Conservation (phyloP, 2,329 filamentous ascomycete genomes). For the Elsinoe batatas region DNA sequence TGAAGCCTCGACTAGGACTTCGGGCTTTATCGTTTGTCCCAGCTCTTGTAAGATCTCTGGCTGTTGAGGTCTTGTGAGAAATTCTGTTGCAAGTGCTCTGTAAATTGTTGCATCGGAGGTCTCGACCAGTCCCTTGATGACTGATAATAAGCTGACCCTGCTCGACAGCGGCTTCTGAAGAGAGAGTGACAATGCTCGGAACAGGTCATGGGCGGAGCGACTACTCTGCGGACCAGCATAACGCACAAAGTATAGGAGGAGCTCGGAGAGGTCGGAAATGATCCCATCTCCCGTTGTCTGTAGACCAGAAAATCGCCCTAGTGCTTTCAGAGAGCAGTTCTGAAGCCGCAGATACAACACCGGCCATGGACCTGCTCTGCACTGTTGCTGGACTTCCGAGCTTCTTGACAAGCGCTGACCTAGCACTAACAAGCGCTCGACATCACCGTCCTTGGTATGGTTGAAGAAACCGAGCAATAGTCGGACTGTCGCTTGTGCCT, state of each 20-base stretch:
- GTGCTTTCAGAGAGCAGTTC: constrained; percentile 28
- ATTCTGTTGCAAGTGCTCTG: constrained; percentile 31
- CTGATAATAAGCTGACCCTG: background rate
- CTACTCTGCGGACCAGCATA: background rate
- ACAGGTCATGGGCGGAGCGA: background rate
- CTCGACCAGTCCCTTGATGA: constrained; percentile 18
- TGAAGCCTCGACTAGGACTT: background rate
- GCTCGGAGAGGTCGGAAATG: background rate
- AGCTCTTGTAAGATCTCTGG: constrained; percentile 21
- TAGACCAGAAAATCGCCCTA: constrained; percentile 14
- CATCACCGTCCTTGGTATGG: constrained; percentile 29
- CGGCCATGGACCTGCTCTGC: constrained; percentile 30
- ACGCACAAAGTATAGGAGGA: background rate
- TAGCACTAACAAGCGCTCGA: constrained; percentile 32
- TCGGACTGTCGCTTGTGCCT: constrained; percentile 33
- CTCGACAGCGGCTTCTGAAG: background rate
- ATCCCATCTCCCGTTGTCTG: background rate
- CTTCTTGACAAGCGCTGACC: constrained; percentile 30
- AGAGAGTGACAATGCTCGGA: background rate
- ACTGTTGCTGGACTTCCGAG: constrained; percentile 18
- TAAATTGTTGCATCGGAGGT: constrained; percentile 26
- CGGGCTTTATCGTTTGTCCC: constrained; percentile 18
- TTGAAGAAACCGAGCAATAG: constrained; percentile 36
- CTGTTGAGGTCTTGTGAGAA: constrained; percentile 21
- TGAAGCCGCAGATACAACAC: constrained; percentile 34